phyloP scores from a whole-genome alignment of 2,329 filamentous ascomycete species.

The Lachnellula occidentalis region DNA sequence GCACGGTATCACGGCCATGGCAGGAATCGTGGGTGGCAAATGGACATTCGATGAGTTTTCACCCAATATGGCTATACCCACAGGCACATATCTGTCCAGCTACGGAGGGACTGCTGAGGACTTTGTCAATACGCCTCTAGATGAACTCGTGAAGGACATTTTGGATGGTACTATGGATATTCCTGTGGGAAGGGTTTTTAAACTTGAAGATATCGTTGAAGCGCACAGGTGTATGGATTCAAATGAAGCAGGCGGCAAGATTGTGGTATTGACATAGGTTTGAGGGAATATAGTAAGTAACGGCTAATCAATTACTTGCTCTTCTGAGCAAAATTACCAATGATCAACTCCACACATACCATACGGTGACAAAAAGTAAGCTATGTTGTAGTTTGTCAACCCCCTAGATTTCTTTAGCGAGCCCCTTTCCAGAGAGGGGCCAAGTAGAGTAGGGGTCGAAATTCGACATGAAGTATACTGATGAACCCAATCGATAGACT shows the following conservation, averaged over 20 bases:
- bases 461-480: too few species aligned
- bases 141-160: constrained; percentile 5
- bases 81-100: background rate
- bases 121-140: constrained; percentile 9
- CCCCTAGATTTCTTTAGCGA: too few species aligned
- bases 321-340: too few species aligned
- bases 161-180: constrained; percentile 11
- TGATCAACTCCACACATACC: too few species aligned
- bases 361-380: too few species aligned
- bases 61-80: background rate
- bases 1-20: background rate
- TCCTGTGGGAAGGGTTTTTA: constrained; percentile 30
- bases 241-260: constrained; percentile 37
- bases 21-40: background rate
- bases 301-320: too few species aligned
- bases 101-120: constrained; percentile 7
- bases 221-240: constrained; percentile 40
- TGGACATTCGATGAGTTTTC: background rate
- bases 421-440: too few species aligned
- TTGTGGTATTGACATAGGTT: constrained; percentile 30
- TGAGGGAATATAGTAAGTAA: background rate
- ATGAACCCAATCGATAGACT: too few species aligned
- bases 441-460: too few species aligned
- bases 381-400: too few species aligned
- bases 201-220: constrained; percentile 39